Percentiles rank a stretch among this genome's conserved stretches.
phyloP scores from a whole-genome alignment of 2,329 filamentous ascomycete genomes.

The Diplodia corticola region DNA sequence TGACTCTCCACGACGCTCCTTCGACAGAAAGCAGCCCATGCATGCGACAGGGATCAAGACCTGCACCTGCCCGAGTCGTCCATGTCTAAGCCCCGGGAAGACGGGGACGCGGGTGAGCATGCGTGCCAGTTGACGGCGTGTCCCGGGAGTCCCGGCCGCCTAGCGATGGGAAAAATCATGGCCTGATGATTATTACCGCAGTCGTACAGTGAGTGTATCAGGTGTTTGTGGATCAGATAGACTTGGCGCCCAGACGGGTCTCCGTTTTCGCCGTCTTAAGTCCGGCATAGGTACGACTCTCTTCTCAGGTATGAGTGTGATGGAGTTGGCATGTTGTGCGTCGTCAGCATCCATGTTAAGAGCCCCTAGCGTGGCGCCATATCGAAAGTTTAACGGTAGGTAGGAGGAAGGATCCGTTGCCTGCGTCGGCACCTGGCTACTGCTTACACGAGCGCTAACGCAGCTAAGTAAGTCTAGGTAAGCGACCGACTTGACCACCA shows the following conservation, averaged over 20 bases:
- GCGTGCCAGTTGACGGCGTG: neutral
- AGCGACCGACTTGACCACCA: neutral
- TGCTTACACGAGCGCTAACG: neutral
- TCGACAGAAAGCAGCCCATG: no score
- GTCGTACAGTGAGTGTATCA: neutral
- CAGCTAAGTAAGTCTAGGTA: no score
- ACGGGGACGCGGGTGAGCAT: no score
- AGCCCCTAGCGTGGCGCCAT: neutral
- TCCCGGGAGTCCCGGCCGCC: neutral
- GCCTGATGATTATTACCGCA: neutral
- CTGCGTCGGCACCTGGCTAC: neutral
- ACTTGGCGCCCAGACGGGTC: neutral
- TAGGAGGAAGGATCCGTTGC: neutral
- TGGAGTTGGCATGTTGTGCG: neutral
- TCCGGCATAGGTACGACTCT: neutral
- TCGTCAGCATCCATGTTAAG: neutral
- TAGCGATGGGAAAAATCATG: neutral
- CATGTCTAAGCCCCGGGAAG: no score
- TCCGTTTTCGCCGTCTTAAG: neutral
- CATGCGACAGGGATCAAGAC: no score
- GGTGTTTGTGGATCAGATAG: neutral
- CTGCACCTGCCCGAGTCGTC: no score
- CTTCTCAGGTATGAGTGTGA: no score
- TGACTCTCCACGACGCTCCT: no score
- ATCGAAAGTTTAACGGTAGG: neutral